Evolutionary conservation across 2,329 filamentous ascomycete species (phyloP).

Genomic region (Alternaria angustiovoidea): DNA sequence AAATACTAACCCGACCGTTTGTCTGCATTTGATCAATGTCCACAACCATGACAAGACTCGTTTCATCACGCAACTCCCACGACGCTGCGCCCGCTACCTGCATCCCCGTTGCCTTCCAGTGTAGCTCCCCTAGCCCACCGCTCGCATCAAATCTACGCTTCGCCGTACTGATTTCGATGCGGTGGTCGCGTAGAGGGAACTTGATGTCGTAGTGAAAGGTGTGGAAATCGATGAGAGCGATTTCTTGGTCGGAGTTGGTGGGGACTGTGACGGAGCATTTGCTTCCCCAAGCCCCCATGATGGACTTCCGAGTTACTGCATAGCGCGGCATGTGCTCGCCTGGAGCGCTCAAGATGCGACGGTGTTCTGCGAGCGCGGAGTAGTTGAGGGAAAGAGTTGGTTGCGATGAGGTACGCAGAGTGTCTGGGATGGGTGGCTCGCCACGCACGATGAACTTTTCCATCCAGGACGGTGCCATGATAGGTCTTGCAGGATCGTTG

Average conservation of each 20-base stretch:
- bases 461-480: background rate
- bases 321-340: accelerated
- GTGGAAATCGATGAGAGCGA: background rate
- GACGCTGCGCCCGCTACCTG: background rate
- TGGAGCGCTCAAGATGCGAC: accelerated
- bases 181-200: background rate
- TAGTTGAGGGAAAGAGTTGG: background rate
- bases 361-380: background rate
- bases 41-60: background rate
- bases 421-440: background rate
- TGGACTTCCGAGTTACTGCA: background rate
- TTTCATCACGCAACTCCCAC: background rate
- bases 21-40: background rate
- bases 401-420: background rate
- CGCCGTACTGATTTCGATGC: background rate
- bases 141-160: background rate
- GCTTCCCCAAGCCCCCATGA: background rate
- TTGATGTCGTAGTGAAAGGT: background rate
- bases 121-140: background rate
- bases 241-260: background rate
- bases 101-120: background rate
- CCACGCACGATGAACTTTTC: background rate
- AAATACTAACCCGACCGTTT: background rate
- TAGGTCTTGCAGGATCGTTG: background rate
- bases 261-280: background rate